Base-by-base conservation (phyloP, 345 rosid species). In the Draba incana region DNA sequence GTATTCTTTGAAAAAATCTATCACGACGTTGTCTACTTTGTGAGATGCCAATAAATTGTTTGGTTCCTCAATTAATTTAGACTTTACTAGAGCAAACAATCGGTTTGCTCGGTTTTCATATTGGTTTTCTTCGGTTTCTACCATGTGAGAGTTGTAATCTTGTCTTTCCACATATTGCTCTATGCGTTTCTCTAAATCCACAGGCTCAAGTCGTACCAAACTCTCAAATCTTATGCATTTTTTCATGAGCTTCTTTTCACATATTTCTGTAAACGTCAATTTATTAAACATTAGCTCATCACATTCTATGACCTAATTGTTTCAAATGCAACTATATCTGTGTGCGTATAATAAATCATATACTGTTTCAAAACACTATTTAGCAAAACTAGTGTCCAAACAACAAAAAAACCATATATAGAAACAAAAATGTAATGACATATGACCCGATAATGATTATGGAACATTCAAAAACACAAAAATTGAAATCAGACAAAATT, bases 181-280 rank as follows among this genome's bases (percentile, higher is more conserved):
- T 15, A 88, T 78, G 62, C 85, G 79, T 69, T 80, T 83, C 58
- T 84, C 87, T 66, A 93, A 67, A 61, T 88, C 79, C 59, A 84
- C 47, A 2, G 94, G 97, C 57, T 79, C 79, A 59, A 93, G 30
- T 15, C 47, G 82, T 63, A 82, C 76, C 12, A 85, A 77, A 24
- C 45, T 62, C 75, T 78, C 78, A 20, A 84, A 77, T 41, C 81
- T 69, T 57, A 72, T 65, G 11, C 59, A 57, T 62, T 74, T 85
- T 48, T 58, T 78, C 68, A 51, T 33, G 0, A 51, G 57, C 78
- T 81, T 84, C 28, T 77, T 76, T 38, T 39, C 76, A 28, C 57
- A 4, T 15, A 10, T 57, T 49, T 80, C 92, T 87, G 74, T 47
- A 20, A 12, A 41, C 64, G 33, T 2, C 8, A 49, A 20, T 3